phyloP scores from a whole-genome alignment of 73 alveolate species.

The Paramecium primaurelia region DNA sequence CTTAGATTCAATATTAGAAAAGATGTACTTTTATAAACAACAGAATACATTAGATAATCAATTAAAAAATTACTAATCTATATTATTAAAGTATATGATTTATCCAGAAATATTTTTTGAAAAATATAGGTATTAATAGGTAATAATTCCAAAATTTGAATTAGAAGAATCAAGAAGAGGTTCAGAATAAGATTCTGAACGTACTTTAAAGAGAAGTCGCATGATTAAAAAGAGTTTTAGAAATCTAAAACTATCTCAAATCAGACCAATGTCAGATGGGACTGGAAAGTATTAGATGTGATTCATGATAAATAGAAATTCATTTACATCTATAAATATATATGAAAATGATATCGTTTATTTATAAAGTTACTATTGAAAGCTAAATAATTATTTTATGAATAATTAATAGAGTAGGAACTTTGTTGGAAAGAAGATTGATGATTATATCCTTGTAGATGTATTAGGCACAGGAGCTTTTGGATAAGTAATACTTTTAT shows the following conservation, averaged over 20 bases:
- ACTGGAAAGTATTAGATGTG: background rate
- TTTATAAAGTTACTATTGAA: background rate
- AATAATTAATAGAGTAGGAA: background rate
- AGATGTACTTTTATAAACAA: background rate
- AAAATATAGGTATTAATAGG: background rate
- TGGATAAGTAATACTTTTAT: background rate
- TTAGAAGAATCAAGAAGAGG: background rate
- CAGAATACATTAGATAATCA: background rate
- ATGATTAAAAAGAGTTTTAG: background rate
- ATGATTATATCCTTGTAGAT: constrained; percentile 1
- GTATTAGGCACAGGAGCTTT: constrained; percentile 47
- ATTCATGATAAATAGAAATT: background rate
- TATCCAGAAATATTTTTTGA: constrained; percentile 22
- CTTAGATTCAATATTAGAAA: background rate
- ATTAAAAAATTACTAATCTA: background rate
- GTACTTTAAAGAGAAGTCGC: background rate
- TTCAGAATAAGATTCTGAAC: background rate
- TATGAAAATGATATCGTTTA: background rate
- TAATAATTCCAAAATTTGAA: background rate
- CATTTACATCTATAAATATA: background rate
- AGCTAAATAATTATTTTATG: background rate
- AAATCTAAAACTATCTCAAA: background rate
- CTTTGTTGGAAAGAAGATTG: constrained; percentile 41
- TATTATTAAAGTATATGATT: background rate
- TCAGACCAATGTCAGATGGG: background rate